Evolutionary conservation across 768 basidiomycete species (phyloP).

Genomic region (Naganishia vaughanmartiniae): DNA sequence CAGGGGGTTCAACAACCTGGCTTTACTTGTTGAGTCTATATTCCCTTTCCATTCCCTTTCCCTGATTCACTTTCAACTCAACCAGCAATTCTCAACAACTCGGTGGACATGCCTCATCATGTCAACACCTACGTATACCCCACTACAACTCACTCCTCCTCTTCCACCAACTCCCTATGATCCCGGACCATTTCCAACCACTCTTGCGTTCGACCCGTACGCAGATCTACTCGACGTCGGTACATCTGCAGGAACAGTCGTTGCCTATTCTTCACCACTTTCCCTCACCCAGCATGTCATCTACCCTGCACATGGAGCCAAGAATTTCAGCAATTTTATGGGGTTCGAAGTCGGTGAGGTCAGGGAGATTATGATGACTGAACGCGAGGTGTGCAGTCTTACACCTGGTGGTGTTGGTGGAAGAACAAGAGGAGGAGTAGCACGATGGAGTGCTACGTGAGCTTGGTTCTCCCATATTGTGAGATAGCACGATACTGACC

Average conservation of each 20-base stretch:
- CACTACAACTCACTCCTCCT: conserved; percentile 48
- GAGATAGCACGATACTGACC: not conserved
- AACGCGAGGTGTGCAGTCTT: conserved; percentile 65
- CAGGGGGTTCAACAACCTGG: not conserved
- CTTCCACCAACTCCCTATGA: conserved; percentile 40
- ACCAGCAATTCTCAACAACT: not conserved
- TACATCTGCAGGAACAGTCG: conserved; percentile 66
- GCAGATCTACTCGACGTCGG: conserved; percentile 89
- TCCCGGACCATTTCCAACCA: conserved; percentile 51
- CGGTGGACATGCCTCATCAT: conserved; percentile 7
- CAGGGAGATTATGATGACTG: conserved; percentile 71
- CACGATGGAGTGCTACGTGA: conserved; percentile 47
- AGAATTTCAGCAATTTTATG: conserved; percentile 28
- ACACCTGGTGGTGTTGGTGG: conserved; percentile 54
- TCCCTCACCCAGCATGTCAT: conserved; percentile 44
- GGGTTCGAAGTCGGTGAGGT: conserved; percentile 56
- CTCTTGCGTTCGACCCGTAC: conserved; percentile 83
- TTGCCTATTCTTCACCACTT: conserved; percentile 61
- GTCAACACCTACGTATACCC: conserved; percentile 39
- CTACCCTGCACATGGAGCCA: conserved; percentile 46
- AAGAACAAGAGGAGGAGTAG: conserved; percentile 50
- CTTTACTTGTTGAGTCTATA: not conserved
- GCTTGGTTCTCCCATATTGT: conserved; percentile 41
- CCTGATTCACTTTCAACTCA: not conserved
- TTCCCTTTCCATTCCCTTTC: not conserved